Base-by-base conservation (phyloP, 2,329 filamentous ascomycete genomes). In the Alternaria infectoria region DNA sequence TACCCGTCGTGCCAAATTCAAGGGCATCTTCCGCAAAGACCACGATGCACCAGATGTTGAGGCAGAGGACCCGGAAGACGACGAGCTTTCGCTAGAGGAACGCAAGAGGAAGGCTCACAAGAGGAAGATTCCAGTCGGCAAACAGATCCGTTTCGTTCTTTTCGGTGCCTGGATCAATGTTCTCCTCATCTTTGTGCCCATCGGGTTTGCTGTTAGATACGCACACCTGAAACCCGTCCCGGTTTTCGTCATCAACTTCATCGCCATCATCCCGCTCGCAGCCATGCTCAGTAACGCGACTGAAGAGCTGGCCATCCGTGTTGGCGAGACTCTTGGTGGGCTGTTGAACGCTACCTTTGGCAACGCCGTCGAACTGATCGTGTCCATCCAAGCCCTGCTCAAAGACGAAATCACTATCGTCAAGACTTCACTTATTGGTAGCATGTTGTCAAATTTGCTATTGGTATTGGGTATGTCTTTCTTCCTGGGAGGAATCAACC, bases 391-490 rank as follows among this genome's bases (percentile, higher is more conserved):
- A 70, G 94, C 94, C 1, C 82, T 97, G 50, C 82, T 87, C 26
- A 87, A 96, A 63, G 79, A 86, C 55, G 88, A 97, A 79, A 88
- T 96, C 23, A 83, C 91, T 32, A 96, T 98, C 64, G 93, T 97
- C 7, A 93, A 97, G 80, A 97, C 94, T 0, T 97, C 94, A 0
- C 85, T 98, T 26, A 92, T 97, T 66, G 94, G 94, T 59, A 94
- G 91, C 79, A 97, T 97, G 78, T 84, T 97, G 21, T 97, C 93
- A 45, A 97, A 97, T 77, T 81, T 98, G 62, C 86, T 97, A 4
- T 87, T 97, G 13, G 93, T 97, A 55, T 84, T 97, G 84, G 94
- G 93, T 59, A 96, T 94, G 89, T 96, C 90, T 77, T 97, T 96
- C 85, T 96, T 97, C 83, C 90, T 92, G 64, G 93, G 93, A 54